phyloP scores from a whole-genome alignment of 169 alveolate species.

The Eimeria acervulina region DNA sequence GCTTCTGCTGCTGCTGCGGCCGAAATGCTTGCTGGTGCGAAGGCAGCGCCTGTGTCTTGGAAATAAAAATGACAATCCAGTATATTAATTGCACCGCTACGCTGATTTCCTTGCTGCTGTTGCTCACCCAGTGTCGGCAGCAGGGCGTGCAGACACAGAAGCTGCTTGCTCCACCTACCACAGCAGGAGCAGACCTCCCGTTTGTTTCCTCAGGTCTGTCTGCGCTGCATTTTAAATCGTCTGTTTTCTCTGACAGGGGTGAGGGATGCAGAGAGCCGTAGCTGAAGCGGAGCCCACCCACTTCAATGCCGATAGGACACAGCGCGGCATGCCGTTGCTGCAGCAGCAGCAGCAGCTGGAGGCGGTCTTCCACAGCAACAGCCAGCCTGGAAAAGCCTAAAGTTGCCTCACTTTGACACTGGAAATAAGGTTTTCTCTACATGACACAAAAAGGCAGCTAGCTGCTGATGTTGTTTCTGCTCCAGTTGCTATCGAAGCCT shows the following conservation, averaged over 20 bases:
- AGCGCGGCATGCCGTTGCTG: neutral
- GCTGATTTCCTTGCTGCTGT: neutral
- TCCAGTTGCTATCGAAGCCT: neutral
- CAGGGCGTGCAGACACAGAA: conserved; percentile 2
- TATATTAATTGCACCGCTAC: neutral
- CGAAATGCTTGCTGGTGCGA: neutral
- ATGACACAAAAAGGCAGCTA: neutral
- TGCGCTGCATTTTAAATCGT: neutral
- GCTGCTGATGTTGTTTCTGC: neutral
- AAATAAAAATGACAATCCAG: neutral
- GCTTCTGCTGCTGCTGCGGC: conserved; percentile 38
- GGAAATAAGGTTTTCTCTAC: neutral
- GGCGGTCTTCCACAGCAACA: neutral
- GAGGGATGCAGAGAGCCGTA: neutral
- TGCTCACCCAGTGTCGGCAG: neutral
- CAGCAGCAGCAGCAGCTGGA: neutral
- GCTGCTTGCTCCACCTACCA: neutral
- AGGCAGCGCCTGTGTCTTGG: neutral
- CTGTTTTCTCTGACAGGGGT: neutral
- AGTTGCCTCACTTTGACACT: neutral
- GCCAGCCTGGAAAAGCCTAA: neutral
- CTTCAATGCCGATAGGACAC: neutral
- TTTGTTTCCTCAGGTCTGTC: neutral
- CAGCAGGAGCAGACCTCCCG: neutral
- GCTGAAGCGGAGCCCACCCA: neutral